Conservation (phyloP, 2,329 filamentous ascomycete genomes). For the Paecilomyces dactylethromorphus region DNA sequence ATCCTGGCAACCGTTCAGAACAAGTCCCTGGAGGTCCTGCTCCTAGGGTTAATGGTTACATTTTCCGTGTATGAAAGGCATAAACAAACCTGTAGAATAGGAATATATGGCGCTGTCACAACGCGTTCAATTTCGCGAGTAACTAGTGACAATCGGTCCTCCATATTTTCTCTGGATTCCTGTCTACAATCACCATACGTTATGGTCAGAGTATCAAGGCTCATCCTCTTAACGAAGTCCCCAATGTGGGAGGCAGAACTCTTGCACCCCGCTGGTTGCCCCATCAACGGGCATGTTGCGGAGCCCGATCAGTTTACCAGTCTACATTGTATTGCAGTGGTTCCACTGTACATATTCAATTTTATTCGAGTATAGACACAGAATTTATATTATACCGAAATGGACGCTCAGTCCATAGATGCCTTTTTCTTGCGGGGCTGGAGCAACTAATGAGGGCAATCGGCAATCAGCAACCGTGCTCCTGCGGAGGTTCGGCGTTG, state of each 20-base stretch:
- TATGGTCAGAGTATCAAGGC: background rate
- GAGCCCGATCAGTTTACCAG: background rate
- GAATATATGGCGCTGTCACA: conserved; percentile 44
- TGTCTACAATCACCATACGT: background rate
- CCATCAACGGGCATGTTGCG: conserved; percentile 4
- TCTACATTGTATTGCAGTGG: background rate
- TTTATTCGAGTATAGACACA: background rate
- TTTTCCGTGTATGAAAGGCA: background rate
- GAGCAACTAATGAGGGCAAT: background rate
- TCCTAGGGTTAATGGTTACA: conserved; percentile 6
- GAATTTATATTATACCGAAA: background rate
- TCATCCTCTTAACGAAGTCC: background rate
- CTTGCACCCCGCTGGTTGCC: conserved; percentile 7
- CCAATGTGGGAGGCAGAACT: background rate
- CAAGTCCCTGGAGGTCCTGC: conserved; percentile 24
- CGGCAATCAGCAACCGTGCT: background rate
- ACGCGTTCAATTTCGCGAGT: conserved; percentile 41
- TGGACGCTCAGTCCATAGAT: background rate
- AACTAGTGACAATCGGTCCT: conserved; percentile 17
- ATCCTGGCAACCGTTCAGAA: conserved; percentile 20
- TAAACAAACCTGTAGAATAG: conserved; percentile 39
- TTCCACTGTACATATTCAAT: background rate
- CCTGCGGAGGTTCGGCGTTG: background rate
- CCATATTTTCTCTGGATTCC: conserved; percentile 15
- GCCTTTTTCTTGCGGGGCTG: background rate